phyloP scores from a whole-genome alignment of 179 eudicot genomes.

The Camellia oleifera region DNA sequence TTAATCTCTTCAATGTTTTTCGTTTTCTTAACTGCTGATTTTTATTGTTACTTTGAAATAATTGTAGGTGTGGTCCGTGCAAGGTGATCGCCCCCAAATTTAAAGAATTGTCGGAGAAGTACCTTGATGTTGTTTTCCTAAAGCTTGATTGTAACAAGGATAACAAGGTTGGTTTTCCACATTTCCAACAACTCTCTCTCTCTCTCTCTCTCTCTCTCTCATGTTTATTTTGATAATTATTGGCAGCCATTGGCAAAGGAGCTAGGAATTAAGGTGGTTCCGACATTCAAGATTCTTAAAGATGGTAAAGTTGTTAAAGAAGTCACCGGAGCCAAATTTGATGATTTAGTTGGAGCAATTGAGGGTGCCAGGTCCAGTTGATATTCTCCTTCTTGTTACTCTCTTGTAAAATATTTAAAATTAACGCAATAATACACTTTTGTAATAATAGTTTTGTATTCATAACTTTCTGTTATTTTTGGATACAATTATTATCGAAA shows the following conservation, averaged over 20 bases:
- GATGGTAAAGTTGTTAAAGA: slow-evolving; percentile 64
- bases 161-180: slow-evolving; percentile 56
- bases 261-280: slow-evolving; percentile 81
- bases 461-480: not conserved
- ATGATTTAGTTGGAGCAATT: slow-evolving; percentile 68
- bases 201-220: slow-evolving; percentile 2
- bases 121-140: slow-evolving; percentile 64
- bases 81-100: slow-evolving; percentile 88
- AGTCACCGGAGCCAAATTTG: slow-evolving; percentile 86
- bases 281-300: slow-evolving; percentile 95
- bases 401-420: slow-evolving; percentile 5
- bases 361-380: slow-evolving; percentile 52
- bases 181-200: not conserved
- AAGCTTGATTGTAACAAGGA: slow-evolving; percentile 95
- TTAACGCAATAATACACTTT: not conserved
- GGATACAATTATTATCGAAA: not conserved
- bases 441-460: not conserved
- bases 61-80: slow-evolving; percentile 92
- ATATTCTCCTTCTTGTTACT: slow-evolving; percentile 13
- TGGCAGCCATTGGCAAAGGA: slow-evolving; percentile 91
- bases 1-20: not conserved
- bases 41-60: slow-evolving; percentile 7
- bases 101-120: slow-evolving; percentile 64
- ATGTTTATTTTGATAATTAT: slow-evolving; percentile 3
- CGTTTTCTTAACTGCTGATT: not conserved